Percentiles rank a stretch among this genome's conserved stretches.
These are phyloP conservation scores for Yamadazyma nakazawae DNA, from an alignment of 805 yeast genomes.

Conservation along the genomic window DNA sequence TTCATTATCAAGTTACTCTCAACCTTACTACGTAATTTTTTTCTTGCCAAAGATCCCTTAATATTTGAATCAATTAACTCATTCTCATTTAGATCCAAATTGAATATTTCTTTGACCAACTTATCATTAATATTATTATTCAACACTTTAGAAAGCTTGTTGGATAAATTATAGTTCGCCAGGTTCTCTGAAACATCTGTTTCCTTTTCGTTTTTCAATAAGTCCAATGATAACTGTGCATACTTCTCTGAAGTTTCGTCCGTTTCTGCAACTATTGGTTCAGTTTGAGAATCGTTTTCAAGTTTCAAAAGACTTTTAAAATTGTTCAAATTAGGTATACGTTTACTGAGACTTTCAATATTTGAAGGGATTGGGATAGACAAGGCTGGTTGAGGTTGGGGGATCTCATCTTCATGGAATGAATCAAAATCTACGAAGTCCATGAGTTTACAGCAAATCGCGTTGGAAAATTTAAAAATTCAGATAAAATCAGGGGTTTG, in stretches of 20 bases:
- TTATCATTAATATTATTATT: slow-evolving; percentile 42
- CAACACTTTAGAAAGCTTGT: slow-evolving; percentile 50
- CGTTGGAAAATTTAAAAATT: neutral
- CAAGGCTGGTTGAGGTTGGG: slow-evolving; percentile 44
- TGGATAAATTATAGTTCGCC: slow-evolving; percentile 22
- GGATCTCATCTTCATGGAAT: slow-evolving; percentile 26
- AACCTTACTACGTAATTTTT: slow-evolving; percentile 55
- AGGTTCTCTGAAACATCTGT: neutral
- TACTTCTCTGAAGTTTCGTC: slow-evolving; percentile 41
- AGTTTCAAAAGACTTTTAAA: slow-evolving; percentile 27
- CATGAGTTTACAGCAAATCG: slow-evolving; percentile 19
- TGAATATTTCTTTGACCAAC: slow-evolving; percentile 30
- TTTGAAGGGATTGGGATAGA: slow-evolving; percentile 37
- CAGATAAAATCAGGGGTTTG: too few species aligned
- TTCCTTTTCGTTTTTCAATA: slow-evolving; percentile 21
- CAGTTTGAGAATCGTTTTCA: slow-evolving; percentile 9
- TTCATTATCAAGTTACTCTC: slow-evolving; percentile 59
- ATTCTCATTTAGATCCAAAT: slow-evolving; percentile 19
- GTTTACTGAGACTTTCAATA: slow-evolving; percentile 29
- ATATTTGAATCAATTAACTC: slow-evolving; percentile 46
- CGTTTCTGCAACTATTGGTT: neutral
- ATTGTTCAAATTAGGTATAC: slow-evolving; percentile 31
- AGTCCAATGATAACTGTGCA: slow-evolving; percentile 44
- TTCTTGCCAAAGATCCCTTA: slow-evolving; percentile 58
- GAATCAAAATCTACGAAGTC: slow-evolving; percentile 42